phyloP scores from a whole-genome alignment of 139 green algal species.

The Astrephomene gubernaculifera region DNA sequence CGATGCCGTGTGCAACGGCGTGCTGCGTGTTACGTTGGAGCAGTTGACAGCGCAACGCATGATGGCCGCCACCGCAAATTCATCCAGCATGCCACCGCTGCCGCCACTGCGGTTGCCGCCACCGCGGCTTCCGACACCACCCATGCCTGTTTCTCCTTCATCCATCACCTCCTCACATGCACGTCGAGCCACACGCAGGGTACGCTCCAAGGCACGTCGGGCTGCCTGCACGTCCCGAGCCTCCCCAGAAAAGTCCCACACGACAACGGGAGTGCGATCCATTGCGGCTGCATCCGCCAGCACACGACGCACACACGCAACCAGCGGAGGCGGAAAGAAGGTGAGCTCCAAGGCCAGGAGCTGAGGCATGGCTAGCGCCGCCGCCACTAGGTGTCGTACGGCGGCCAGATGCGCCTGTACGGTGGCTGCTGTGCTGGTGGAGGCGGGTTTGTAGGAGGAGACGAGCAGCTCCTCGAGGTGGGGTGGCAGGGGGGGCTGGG shows the following conservation, averaged over 20 bases:
- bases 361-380: conserved; percentile 46
- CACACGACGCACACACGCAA: background rate
- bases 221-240: background rate
- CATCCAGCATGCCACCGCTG: conserved; percentile 49
- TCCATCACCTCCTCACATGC: no score
- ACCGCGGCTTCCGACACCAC: background rate
- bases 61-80: conserved; percentile 27
- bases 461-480: background rate
- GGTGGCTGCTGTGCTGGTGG: conserved; percentile 7
- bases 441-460: background rate
- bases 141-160: background rate
- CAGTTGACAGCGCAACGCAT: conserved; percentile 77
- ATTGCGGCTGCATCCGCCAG: background rate
- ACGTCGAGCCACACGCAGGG: background rate
- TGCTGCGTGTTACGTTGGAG: conserved; percentile 64
- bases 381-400: conserved; percentile 26
- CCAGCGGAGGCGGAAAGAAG: conserved; percentile 63
- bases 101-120: background rate
- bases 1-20: conserved; percentile 80
- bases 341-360: conserved; percentile 76
- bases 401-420: conserved; percentile 33
- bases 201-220: background rate
- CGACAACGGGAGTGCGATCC: background rate
- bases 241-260: conserved; percentile 31
- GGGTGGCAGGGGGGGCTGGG: conserved; percentile 1